Conservation (phyloP, 2,329 filamentous ascomycete species). For the Beauveria varroae region DNA sequence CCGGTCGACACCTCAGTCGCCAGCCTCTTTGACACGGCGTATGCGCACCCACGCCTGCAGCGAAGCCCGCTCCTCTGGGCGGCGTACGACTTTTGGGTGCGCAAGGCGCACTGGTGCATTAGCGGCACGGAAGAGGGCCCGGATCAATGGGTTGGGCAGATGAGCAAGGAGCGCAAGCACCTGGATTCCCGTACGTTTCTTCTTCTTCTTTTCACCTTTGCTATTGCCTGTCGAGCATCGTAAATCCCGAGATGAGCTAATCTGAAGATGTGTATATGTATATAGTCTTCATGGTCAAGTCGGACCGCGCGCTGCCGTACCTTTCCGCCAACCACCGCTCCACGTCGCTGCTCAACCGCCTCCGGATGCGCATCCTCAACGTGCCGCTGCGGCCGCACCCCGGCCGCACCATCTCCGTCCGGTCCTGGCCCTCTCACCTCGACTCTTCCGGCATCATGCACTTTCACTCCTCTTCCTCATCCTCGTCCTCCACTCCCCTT, state of each 20-base stretch:
- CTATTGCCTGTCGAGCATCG: too few species aligned
- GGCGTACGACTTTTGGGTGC: slow-evolving; percentile 39
- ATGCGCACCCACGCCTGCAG: slow-evolving; percentile 39
- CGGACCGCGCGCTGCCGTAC: slow-evolving; percentile 35
- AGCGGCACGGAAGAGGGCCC: slow-evolving; percentile 38
- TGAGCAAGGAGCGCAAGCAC: slow-evolving; percentile 29
- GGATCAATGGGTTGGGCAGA: slow-evolving; percentile 41
- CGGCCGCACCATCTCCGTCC: slow-evolving; percentile 34
- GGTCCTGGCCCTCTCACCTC: slow-evolving; percentile 34
- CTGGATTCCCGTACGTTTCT: slow-evolving; percentile 25
- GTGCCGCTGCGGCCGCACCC: slow-evolving; percentile 30
- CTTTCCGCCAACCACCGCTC: slow-evolving; percentile 30
- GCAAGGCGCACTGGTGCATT: slow-evolving; percentile 33
- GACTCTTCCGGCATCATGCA: slow-evolving; percentile 28
- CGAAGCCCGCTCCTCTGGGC: slow-evolving; percentile 35
- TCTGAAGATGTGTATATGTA: neutral
- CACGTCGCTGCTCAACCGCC: slow-evolving; percentile 23
- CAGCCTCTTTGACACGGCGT: slow-evolving; percentile 44
- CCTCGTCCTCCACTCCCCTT: too few species aligned
- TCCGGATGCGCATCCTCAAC: slow-evolving; percentile 32
- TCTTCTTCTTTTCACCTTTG: neutral
- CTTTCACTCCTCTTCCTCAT: slow-evolving; percentile 17
- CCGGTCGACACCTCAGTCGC: slow-evolving; percentile 39
- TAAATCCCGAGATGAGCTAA: too few species aligned
- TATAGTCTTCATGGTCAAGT: slow-evolving; percentile 37